Percentiles rank a stretch among this genome's conserved stretches.
phyloP scores from a whole-genome alignment of 805 yeast genomes.

The Candida mattraensis region DNA sequence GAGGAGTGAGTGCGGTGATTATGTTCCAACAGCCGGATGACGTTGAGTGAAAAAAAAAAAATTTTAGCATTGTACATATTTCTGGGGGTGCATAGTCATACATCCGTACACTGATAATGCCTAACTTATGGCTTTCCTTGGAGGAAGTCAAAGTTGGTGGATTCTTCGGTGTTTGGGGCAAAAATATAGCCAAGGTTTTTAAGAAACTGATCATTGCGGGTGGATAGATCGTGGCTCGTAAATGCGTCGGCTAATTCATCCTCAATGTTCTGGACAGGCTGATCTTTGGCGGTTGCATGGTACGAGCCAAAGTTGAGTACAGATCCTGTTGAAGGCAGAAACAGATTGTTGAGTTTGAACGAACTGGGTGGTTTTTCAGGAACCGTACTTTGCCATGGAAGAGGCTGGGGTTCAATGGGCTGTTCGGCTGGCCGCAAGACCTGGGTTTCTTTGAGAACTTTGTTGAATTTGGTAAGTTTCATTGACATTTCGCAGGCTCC shows the following conservation, averaged over 20 bases:
- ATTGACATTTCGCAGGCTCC: constrained; percentile 4
- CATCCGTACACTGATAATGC: no score
- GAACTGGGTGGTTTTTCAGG: not conserved
- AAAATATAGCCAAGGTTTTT: constrained; percentile 5
- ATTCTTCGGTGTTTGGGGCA: not conserved
- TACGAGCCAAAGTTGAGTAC: constrained; percentile 3
- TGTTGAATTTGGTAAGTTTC: not conserved
- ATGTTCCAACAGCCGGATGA: no score
- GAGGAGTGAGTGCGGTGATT: no score
- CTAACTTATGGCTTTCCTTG: constrained; percentile 1
- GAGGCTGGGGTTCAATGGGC: not conserved
- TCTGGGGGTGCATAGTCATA: no score
- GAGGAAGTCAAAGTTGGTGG: constrained; percentile 3
- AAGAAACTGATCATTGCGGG: constrained; percentile 5
- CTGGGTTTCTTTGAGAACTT: not conserved
- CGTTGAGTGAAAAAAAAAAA: no score
- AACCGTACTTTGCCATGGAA: not conserved
- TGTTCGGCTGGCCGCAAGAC: not conserved
- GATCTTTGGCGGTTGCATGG: constrained; percentile 2
- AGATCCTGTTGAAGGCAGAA: constrained; percentile 3
- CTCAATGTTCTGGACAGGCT: constrained; percentile 2
- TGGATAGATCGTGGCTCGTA: constrained; percentile 3
- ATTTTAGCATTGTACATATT: no score
- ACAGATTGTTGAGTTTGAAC: constrained; percentile 3
- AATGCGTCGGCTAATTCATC: constrained; percentile 7